Conservation (phyloP, 306 rosid species). For the Delonix regia region DNA sequence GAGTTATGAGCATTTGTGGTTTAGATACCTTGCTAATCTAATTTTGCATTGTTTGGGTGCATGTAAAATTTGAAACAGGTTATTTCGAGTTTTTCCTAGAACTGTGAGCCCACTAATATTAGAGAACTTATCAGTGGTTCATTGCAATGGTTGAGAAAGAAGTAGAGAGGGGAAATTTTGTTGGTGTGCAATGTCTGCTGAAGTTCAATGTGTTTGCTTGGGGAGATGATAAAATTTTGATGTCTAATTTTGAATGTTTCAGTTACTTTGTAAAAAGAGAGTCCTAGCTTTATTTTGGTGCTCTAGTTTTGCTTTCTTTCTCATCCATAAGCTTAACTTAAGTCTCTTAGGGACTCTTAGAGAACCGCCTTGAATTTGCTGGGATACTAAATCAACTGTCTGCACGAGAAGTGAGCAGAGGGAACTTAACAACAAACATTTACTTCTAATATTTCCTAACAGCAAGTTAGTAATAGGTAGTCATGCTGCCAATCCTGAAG, state of each 20-base stretch:
- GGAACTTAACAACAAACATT: neutral
- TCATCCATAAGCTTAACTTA: neutral
- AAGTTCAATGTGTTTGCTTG: neutral
- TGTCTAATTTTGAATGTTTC: neutral
- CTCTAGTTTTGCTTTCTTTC: neutral
- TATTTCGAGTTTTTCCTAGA: too few relatives aligned
- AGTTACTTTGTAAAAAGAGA: neutral
- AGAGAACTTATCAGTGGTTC: neutral
- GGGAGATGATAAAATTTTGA: slow-evolving; percentile 8
- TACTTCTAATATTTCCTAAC: neutral
- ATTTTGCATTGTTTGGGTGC: neutral
- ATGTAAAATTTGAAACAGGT: neutral
- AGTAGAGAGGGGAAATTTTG: neutral
- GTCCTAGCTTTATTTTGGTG: neutral
- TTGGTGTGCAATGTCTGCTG: neutral
- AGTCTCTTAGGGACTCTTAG: neutral
- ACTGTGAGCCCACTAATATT: neutral
- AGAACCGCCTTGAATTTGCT: neutral
- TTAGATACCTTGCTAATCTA: neutral
- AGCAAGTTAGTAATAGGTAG: neutral
- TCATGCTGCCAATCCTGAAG: neutral
- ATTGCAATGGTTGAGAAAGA: slow-evolving; percentile 7
- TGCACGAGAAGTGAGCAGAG: neutral
- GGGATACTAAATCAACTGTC: neutral
- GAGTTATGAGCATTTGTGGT: neutral